Conservation (phyloP, 495 filamentous ascomycete species). For the Aspergillus hancockii region DNA sequence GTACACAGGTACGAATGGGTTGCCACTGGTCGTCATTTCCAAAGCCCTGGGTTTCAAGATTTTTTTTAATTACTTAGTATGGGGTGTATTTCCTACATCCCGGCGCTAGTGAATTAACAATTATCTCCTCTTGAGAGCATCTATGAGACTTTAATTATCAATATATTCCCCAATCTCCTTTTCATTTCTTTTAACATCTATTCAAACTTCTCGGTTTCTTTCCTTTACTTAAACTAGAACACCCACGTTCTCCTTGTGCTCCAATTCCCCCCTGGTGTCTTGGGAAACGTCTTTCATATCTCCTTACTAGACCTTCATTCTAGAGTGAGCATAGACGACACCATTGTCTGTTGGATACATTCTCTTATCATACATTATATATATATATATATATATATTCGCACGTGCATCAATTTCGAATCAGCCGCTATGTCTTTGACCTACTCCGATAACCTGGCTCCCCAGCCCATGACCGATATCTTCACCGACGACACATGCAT, state of each 20-base stretch:
- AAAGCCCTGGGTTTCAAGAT: not conserved
- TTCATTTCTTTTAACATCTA: not conserved
- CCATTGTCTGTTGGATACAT: conserved; percentile 7
- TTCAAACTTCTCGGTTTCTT: not conserved
- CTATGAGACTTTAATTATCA: conserved; percentile 6
- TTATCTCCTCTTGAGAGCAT: not conserved
- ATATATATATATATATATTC: conserved; percentile 14
- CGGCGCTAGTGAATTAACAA: conserved; percentile 1
- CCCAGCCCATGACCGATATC: conserved; percentile 45
- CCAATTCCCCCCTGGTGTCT: not conserved
- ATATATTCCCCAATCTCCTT: conserved; percentile 6
- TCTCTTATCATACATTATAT: conserved; percentile 13
- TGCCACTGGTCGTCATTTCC: not conserved
- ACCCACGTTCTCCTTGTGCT: not conserved
- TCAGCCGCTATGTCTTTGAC: conserved; percentile 41
- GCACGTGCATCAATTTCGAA: not conserved
- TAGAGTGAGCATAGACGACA: not conserved
- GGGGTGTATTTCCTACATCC: not conserved
- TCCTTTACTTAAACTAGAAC: not conserved
- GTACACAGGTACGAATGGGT: not conserved
- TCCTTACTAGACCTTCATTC: not conserved
- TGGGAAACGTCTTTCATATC: not conserved
- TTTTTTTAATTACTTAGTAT: conserved; percentile 2
- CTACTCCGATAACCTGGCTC: conserved; percentile 46
- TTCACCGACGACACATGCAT: conserved; percentile 62